phyloP scores from a whole-genome alignment of 2,329 filamentous ascomycete species.

The Plectosphaerella sp. region DNA sequence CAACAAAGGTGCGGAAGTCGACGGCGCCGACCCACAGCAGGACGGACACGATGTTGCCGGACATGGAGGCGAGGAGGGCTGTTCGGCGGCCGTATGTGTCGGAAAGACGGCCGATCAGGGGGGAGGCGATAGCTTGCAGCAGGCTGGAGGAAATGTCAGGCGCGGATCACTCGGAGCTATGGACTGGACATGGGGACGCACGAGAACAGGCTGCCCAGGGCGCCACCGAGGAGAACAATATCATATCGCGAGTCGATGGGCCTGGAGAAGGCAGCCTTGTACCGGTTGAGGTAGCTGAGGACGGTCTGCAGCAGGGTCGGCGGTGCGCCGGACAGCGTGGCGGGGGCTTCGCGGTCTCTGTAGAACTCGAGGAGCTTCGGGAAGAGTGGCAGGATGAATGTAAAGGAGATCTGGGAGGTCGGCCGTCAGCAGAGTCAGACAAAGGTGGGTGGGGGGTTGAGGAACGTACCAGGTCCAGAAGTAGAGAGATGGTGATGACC shows the following conservation, averaged over 20 bases:
- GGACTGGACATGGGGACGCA: conserved; percentile 21
- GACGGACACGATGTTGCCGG: conserved; percentile 87
- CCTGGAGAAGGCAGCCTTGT: conserved; percentile 88
- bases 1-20: conserved; percentile 93
- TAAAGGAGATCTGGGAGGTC: conserved; percentile 78
- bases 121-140: conserved; percentile 87
- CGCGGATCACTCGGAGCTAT: neutral
- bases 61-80: conserved; percentile 87
- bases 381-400: conserved; percentile 95
- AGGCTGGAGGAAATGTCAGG: conserved; percentile 45
- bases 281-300: conserved; percentile 80
- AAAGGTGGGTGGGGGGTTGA: conserved; percentile 2
- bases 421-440: conserved; percentile 4
- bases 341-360: conserved; percentile 69
- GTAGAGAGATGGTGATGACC: conserved; percentile 83
- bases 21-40: conserved; percentile 90
- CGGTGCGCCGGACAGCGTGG: conserved; percentile 38
- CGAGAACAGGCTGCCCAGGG: conserved; percentile 87
- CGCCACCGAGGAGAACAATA: conserved; percentile 90
- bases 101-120: conserved; percentile 82
- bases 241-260: conserved; percentile 97
- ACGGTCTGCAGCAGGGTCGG: conserved; percentile 73
- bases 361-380: conserved; percentile 96
- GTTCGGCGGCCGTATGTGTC: conserved; percentile 84
- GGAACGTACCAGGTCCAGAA: conserved; percentile 75